Evolutionary conservation across 2,329 filamentous ascomycete genomes (phyloP).

Genomic region (Alternaria consortialis): DNA sequence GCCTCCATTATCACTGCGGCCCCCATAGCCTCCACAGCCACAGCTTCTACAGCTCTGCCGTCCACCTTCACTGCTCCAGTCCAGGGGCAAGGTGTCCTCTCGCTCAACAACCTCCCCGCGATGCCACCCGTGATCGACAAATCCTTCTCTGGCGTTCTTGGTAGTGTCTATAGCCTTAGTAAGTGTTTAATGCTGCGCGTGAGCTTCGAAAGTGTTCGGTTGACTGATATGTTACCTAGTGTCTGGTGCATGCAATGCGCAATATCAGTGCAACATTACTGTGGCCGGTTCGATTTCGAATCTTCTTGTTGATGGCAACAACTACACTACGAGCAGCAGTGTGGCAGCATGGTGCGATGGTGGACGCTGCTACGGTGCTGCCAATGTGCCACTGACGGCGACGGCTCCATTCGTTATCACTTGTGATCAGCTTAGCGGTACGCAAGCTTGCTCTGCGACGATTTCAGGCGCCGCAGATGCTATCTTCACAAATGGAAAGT

Average conservation of each 20-base stretch:
- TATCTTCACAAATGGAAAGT: background rate
- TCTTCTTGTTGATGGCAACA: background rate
- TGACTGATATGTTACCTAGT: background rate
- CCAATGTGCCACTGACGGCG: background rate
- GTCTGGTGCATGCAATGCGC: background rate
- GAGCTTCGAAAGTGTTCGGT: background rate
- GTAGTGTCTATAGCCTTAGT: background rate
- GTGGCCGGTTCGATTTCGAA: background rate
- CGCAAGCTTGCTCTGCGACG: background rate
- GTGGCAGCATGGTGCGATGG: background rate
- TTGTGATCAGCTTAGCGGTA: background rate
- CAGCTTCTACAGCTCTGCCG: background rate
- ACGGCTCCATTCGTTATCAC: background rate
- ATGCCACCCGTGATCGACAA: background rate
- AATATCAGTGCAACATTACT: background rate
- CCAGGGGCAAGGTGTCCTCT: background rate
- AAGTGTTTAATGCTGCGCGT: background rate
- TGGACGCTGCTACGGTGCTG: background rate
- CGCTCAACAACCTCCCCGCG: background rate
- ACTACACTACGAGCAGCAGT: background rate
- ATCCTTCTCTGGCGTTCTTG: background rate
- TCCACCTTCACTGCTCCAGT: background rate
- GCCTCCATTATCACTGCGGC: background rate
- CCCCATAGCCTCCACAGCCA: background rate
- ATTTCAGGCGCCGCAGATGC: background rate